Evolutionary conservation across 176 grass and related monocot species (phyloP).

Genomic region (Carex kokanica): DNA sequence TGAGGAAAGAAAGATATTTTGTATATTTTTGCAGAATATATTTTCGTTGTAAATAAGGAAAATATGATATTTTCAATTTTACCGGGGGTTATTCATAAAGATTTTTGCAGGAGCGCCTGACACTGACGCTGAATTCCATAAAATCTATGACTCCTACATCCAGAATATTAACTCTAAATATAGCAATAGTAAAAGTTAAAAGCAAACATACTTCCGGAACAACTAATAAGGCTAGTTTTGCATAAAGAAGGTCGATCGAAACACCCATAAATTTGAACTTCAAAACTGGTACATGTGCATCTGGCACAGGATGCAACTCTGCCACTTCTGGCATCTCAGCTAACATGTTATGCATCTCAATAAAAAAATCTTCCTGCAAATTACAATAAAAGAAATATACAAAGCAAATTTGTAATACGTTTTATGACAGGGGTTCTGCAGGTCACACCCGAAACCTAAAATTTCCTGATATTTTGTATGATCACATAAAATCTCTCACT

Average conservation of each 20-base stretch:
- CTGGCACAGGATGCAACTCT: conserved; percentile 83
- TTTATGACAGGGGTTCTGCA: not conserved
- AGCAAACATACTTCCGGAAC: conserved; percentile 72
- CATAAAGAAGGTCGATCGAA: conserved; percentile 88
- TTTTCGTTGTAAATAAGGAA: not conserved
- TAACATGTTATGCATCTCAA: conserved; percentile 68
- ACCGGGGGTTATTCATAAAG: not conserved
- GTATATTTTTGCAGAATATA: not conserved
- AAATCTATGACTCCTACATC: conserved; percentile 21
- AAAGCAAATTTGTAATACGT: not conserved
- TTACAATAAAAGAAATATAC: conserved; percentile 9
- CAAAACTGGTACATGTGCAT: conserved; percentile 89
- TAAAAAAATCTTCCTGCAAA: conserved; percentile 78
- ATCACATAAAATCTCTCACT: not conserved
- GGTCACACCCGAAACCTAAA: conserved; percentile 13
- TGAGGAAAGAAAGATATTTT: not conserved
- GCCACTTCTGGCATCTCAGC: conserved; percentile 79
- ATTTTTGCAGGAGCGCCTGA: not conserved
- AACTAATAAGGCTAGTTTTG: conserved; percentile 65
- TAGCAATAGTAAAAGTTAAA: conserved; percentile 20
- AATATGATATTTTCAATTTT: not conserved
- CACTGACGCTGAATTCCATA: not conserved
- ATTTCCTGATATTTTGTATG: not conserved
- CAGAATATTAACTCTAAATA: not conserved
- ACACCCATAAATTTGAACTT: conserved; percentile 70